Evolutionary conservation across 331 rosid species (phyloP), one percentile per base, ranked within the genome.

Genomic region (Arachis monticola): DNA sequence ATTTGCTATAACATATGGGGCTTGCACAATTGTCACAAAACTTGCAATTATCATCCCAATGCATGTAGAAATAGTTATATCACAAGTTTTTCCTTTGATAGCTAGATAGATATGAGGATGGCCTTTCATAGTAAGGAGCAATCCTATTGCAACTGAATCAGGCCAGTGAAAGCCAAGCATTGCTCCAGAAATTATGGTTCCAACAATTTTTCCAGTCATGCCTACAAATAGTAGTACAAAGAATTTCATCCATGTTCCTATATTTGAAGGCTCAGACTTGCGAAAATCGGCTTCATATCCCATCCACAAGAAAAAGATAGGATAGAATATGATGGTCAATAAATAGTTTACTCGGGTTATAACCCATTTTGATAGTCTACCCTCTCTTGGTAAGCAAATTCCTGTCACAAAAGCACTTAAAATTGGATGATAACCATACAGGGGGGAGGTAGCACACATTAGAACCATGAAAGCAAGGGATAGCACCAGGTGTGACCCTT

Each of bases 271-370:
- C 9, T 74, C 77, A 63, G 88, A 85, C 10, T 73, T 66, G 22
- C 17, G 17, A 9, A 90, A 69, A 84, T 73, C 57, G 51, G 85
- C 81, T 67, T 72, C 91, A 76, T 40, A 86, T 40, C 97, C 97
- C 96, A 88, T 88, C 97, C 96, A 92, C 69, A 92, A 64, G 91
- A 90, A 92, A 76, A 92, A 92, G 2, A 92, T 77, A 5, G 97
- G 97, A 61, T 79, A 87, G 76, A 85, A 92, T 67, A 92, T 60
- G 51, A 88, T 82, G 67, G 68, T 60, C 11, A 92, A 60, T 73
- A 90, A 10, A 48, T 88, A 92, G 46, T 92, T 92, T 75, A 88
- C 81, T 79, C 83, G 90, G 52, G 88, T 77, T 13, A 92, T 66
- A 10, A 87, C 84, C 96, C 92, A 92, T 66, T 84, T 90, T 1